A percentile compares a stretch with the other conserved stretches of the same genome.
Conservation (phyloP, 1,284 basidiomycete genomes). For the Anthracocystis setariae region DNA sequence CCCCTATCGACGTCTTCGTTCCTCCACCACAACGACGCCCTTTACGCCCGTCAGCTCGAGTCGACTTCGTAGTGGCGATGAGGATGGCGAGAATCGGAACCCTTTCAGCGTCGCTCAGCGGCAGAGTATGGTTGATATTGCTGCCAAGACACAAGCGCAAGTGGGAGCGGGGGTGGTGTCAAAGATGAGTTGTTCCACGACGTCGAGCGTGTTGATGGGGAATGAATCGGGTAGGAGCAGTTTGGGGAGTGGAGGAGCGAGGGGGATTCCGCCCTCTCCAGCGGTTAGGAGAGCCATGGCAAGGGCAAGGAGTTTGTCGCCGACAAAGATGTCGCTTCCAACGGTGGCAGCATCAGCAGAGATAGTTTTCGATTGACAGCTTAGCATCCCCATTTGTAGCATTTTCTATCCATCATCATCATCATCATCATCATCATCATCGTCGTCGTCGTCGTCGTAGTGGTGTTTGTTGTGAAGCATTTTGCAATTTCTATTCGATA, state of each 20-base stretch:
- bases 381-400: too few species aligned
- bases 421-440: too few species aligned
- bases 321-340: conserved; percentile 12
- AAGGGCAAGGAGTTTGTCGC: conserved; percentile 28
- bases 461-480: too few species aligned
- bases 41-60: conserved; percentile 4
- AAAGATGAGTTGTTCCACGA: neutral
- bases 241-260: neutral
- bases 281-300: conserved; percentile 44
- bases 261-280: conserved; percentile 38
- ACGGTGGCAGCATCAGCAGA: neutral
- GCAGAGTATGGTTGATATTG: too few species aligned
- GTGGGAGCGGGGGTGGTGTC: too few species aligned
- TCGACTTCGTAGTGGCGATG: neutral
- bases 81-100: conserved; percentile 25
- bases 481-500: too few species aligned
- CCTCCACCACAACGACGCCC: conserved; percentile 21
- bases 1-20: conserved; percentile 16
- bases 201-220: neutral
- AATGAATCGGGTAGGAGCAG: neutral
- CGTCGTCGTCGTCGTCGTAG: too few species aligned
- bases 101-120: conserved; percentile 13
- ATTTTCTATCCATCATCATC: too few species aligned
- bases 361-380: too few species aligned
- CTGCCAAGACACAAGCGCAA: too few species aligned